Evolutionary conservation across 2,329 filamentous ascomycete genomes (phyloP).

Genomic region (Epichloe uncinata): DNA sequence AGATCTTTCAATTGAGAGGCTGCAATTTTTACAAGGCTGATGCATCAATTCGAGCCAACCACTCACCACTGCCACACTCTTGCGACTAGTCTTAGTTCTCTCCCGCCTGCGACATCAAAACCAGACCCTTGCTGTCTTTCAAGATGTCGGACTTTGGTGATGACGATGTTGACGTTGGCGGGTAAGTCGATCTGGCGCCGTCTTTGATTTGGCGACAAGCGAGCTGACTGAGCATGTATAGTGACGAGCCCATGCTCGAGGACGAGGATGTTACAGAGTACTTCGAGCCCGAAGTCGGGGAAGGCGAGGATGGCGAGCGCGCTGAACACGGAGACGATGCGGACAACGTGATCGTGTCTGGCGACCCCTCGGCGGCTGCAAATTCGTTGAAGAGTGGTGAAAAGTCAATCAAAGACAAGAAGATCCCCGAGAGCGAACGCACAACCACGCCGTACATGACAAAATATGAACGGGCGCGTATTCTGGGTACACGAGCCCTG

Average conservation of each 20-base stretch:
- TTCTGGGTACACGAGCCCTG: constrained; percentile 81
- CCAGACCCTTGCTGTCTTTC: background rate
- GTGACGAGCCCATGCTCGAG: constrained; percentile 59
- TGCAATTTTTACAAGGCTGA: constrained; percentile 19
- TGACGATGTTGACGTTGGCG: constrained; percentile 45
- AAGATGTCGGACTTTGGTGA: constrained; percentile 65
- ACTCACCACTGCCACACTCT: background rate
- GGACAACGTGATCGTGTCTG: constrained; percentile 46
- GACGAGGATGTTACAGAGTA: constrained; percentile 51
- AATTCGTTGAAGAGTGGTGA: constrained; percentile 39
- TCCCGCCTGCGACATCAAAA: background rate
- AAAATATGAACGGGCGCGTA: constrained; percentile 92
- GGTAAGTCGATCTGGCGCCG: constrained; percentile 29
- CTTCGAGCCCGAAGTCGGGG: constrained; percentile 42
- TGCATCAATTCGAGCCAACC: background rate
- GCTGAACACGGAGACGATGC: constrained; percentile 41
- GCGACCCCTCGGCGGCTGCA: constrained; percentile 47
- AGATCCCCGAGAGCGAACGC: constrained; percentile 76
- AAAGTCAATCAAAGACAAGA: constrained; percentile 61
- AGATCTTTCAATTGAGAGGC: constrained; percentile 11
- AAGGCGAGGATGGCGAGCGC: constrained; percentile 36
- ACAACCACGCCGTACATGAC: constrained; percentile 98
- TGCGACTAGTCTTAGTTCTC: background rate
- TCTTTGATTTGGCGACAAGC: background rate
- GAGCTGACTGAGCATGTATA: constrained; percentile 19